Conservation (phyloP, 2,329 filamentous ascomycete species). For the Ustulina deusta region DNA sequence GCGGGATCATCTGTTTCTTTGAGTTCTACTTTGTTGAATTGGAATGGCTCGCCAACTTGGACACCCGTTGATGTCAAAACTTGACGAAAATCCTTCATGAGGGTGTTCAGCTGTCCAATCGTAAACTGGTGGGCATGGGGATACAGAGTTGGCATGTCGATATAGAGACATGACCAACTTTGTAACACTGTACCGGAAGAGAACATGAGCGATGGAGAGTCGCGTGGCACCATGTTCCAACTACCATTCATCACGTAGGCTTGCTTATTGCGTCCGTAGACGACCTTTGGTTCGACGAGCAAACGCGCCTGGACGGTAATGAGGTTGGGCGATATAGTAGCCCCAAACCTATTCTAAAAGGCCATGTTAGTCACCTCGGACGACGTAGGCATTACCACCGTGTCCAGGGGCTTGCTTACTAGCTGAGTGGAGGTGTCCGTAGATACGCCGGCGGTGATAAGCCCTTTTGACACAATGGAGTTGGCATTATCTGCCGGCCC, state of each 20-base stretch:
- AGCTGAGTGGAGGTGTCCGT: slow-evolving; percentile 43
- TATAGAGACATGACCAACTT: slow-evolving; percentile 7
- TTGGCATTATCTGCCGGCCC: slow-evolving; percentile 66
- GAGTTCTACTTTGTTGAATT: not conserved
- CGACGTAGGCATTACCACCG: not conserved
- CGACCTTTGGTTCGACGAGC: slow-evolving; percentile 21
- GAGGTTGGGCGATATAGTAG: slow-evolving; percentile 7
- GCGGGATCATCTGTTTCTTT: not conserved
- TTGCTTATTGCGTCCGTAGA: slow-evolving; percentile 13
- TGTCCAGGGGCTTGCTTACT: slow-evolving; percentile 14
- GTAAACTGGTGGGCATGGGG: not conserved
- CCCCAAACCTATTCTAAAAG: slow-evolving; percentile 60
- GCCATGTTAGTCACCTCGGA: not conserved
- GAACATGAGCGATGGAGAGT: slow-evolving; percentile 5
- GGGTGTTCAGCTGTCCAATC: accelerated
- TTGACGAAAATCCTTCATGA: not conserved
- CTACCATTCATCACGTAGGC: slow-evolving; percentile 6
- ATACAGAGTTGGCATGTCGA: slow-evolving; percentile 12
- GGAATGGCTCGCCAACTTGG: not conserved
- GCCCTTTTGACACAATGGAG: slow-evolving; percentile 65
- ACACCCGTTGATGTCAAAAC: slow-evolving; percentile 9
- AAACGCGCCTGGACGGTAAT: slow-evolving; percentile 30
- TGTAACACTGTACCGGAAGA: not conserved
- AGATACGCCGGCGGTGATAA: slow-evolving; percentile 61
- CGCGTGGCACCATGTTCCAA: slow-evolving; percentile 34